These are phyloP conservation scores for Ormosia semicastrata DNA, from an alignment of 306 rosid genomes.

Conservation along the genomic window DNA sequence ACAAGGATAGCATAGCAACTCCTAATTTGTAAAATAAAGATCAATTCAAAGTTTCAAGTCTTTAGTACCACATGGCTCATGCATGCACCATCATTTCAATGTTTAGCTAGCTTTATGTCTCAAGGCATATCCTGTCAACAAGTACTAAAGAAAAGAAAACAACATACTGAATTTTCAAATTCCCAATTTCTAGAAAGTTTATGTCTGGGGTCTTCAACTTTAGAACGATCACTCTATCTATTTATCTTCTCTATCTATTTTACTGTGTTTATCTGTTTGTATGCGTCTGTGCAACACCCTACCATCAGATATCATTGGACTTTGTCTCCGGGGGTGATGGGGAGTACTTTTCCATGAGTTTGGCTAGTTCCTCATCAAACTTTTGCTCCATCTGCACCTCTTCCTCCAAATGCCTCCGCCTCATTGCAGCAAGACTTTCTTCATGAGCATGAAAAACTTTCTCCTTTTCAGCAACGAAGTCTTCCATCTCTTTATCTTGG, in stretches of 20 bases:
- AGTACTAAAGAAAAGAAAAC: background rate
- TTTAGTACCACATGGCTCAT: background rate
- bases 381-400: conserved; percentile 57
- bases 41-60: background rate
- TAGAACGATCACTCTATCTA: background rate
- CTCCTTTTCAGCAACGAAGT: conserved; percentile 57
- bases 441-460: conserved; percentile 39
- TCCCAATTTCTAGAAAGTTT: background rate
- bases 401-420: conserved; percentile 59
- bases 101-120: background rate
- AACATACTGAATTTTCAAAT: background rate
- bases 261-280: conserved; percentile 23
- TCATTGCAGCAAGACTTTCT: conserved; percentile 50
- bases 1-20: background rate
- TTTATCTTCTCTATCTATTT: conserved; percentile 5
- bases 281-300: background rate
- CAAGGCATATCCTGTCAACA: background rate
- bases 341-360: conserved; percentile 63
- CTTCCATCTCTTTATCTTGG: conserved; percentile 64
- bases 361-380: conserved; percentile 41
- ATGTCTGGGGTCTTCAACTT: background rate
- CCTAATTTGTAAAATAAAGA: background rate
- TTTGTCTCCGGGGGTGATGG: conserved; percentile 17
- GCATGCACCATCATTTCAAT: background rate
- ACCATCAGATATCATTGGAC: conserved; percentile 18